Base-by-base conservation (phyloP, 345 rosid genomes). In the Combretum micranthum region DNA sequence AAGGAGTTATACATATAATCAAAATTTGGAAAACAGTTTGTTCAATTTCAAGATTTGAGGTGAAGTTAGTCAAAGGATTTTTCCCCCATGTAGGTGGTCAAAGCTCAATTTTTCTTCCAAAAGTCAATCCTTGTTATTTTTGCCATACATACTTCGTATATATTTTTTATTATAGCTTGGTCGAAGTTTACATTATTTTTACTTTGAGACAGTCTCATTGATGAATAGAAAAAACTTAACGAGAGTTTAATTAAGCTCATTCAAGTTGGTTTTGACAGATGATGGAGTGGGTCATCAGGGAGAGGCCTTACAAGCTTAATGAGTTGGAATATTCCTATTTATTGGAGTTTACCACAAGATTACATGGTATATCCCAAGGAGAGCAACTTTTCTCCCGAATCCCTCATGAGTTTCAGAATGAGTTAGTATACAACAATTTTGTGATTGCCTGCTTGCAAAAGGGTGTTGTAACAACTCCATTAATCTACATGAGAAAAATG, bases 231-330 rank as follows among this genome's bases (percentile, higher is more conserved):
- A 15, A 25, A 57, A 61, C 60, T 22, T 54, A n/a, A 17, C 59
- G 42, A 0, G 6, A 20, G 25, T 4, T 37, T 10, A 32, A 21
- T 55, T 3, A 25, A 37, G 55, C 59, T 15, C 63, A 20, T 67
- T 42, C 54, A 53, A 39, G 51, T 50, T 45, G 32, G 12, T 59
- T 64, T 49, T 61, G 62, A 50, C 65, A 92, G 97, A 83, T 86
- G 73, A 88, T 92, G 97, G 96, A 92, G 64, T 92, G 98, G 96
- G 75, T 88, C 55, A 84, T 86, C 39, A 79, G 98, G 42, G 98
- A 84, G 80, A 84, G 91, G 65, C 89, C 97, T 1, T 92, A 92
- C 63, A 75, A 71, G 67, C 86, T 68, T 4, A 82, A 72, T n/a
- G 98, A 92, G 69, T 76, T 88, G 12, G 98, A 92, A 25, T 92